Conservation (phyloP, 768 basidiomycete genomes). For the Dendrothele bispora region DNA sequence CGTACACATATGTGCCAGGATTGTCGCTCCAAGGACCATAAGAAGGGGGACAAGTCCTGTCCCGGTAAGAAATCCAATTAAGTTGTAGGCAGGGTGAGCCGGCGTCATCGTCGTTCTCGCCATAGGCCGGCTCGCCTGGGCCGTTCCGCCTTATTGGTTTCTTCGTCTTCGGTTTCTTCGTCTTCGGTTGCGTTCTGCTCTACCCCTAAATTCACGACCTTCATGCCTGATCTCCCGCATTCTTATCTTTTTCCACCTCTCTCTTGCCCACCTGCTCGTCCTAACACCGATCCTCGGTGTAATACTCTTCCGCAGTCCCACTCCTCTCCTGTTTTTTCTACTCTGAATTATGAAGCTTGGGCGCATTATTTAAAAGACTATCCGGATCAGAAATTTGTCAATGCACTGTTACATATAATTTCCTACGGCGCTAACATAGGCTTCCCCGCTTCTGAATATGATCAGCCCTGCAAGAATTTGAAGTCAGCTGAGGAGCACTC, state of each 20-base stretch:
- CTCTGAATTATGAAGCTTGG: constrained; percentile 19
- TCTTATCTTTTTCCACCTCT: constrained; percentile 11
- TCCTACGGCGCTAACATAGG: constrained; percentile 25
- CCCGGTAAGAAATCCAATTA: too few species aligned
- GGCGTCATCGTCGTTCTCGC: constrained; percentile 10
- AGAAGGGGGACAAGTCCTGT: too few species aligned
- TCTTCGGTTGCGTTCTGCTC: too few species aligned
- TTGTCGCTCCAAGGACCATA: constrained; percentile 6
- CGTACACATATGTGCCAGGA: constrained; percentile 11
- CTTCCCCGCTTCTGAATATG: constrained; percentile 14
- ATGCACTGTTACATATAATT: constrained; percentile 24
- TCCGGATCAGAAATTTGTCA: constrained; percentile 25
- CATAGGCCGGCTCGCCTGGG: constrained; percentile 14
- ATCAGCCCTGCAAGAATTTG: constrained; percentile 20
- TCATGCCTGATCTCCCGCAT: constrained; percentile 4
- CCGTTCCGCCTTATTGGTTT: constrained; percentile 7
- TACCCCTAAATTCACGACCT: too few species aligned
- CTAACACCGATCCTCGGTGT: constrained; percentile 25
- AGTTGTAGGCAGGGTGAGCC: constrained; percentile 15
- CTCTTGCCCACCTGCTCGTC: constrained; percentile 12
- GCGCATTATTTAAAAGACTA: constrained; percentile 23
- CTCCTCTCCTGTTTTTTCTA: constrained; percentile 12
- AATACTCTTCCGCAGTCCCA: constrained; percentile 8
- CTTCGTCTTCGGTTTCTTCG: too few species aligned
- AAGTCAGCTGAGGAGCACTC: constrained; percentile 21